These are phyloP conservation scores for Cordyceps tenuipes DNA, from an alignment of 2,329 filamentous ascomycete species.

Conservation along the genomic window DNA sequence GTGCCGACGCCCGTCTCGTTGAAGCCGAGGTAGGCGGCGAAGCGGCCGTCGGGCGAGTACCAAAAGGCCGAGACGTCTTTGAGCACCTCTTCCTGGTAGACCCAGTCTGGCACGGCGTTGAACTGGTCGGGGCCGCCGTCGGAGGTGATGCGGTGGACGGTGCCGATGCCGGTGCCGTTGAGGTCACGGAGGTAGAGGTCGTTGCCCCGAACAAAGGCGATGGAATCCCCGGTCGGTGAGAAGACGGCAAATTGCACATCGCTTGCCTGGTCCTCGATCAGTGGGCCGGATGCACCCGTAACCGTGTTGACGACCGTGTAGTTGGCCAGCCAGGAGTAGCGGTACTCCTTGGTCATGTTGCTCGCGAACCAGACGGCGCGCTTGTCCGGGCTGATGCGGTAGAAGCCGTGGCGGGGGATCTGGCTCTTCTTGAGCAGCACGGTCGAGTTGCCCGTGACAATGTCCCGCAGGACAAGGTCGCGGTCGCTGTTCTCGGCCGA, in stretches of 20 bases:
- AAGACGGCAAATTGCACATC: constrained; percentile 61
- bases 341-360: constrained; percentile 61
- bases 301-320: constrained; percentile 56
- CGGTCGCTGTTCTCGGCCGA: constrained; percentile 43
- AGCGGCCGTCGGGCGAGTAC: constrained; percentile 86
- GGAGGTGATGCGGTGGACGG: constrained; percentile 47
- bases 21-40: constrained; percentile 79
- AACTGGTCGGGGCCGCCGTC: constrained; percentile 55
- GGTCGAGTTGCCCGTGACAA: constrained; percentile 44
- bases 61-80: constrained; percentile 70
- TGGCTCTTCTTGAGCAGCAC: constrained; percentile 50
- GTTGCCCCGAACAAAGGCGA: constrained; percentile 61
- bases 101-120: constrained; percentile 65
- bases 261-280: constrained; percentile 50
- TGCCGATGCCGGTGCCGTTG: constrained; percentile 42
- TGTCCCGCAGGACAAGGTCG: constrained; percentile 52
- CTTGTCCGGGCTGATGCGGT: constrained; percentile 53
- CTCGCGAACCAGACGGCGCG: constrained; percentile 52
- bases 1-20: constrained; percentile 67
- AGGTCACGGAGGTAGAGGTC: constrained; percentile 47
- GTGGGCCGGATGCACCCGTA: constrained; percentile 44
- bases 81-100: constrained; percentile 65
- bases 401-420: constrained; percentile 47
- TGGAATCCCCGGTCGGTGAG: constrained; percentile 46
- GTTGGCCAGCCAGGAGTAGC: constrained; percentile 59